A percentile compares a stretch with the other conserved stretches of the same genome.
Evolutionary conservation across 1,284 basidiomycete species (phyloP).

Genomic region (Cryptococcus jaspeensis): DNA sequence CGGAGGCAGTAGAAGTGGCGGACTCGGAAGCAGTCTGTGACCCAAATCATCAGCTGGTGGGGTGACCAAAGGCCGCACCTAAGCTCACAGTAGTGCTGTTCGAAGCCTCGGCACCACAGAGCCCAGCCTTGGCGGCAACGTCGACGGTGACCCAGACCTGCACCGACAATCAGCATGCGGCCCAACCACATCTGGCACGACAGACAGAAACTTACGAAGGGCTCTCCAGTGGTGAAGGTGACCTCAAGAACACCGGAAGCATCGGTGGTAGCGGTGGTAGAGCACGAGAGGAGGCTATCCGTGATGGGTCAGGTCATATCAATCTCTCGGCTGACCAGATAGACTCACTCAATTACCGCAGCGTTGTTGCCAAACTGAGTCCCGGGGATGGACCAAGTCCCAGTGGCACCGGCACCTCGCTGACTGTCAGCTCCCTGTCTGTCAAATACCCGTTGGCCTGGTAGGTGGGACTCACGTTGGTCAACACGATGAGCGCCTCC

Average conservation of each 20-base stretch:
- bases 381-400: conserved; percentile 18
- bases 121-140: conserved; percentile 14
- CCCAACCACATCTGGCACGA: no score
- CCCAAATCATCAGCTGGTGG: not conserved
- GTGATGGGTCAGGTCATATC: not conserved
- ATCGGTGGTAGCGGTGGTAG: conserved; percentile 17
- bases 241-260: conserved; percentile 24
- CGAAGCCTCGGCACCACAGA: conserved; percentile 16
- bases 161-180: not conserved
- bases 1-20: not conserved
- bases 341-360: conserved; percentile 36
- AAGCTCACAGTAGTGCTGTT: conserved; percentile 1
- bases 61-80: not conserved
- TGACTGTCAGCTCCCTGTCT: no score
- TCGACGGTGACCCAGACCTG: conserved; percentile 22
- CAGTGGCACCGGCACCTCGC: conserved; percentile 21
- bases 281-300: conserved; percentile 34
- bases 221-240: conserved; percentile 31
- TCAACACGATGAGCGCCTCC: conserved; percentile 64
- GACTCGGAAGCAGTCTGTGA: not conserved
- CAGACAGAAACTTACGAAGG: conserved; percentile 20
- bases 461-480: conserved; percentile 67
- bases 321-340: no score
- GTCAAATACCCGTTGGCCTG: not conserved
- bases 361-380: conserved; percentile 21